Base-by-base conservation (phyloP, 257 asterid species). In the Capsicum baccatum region DNA sequence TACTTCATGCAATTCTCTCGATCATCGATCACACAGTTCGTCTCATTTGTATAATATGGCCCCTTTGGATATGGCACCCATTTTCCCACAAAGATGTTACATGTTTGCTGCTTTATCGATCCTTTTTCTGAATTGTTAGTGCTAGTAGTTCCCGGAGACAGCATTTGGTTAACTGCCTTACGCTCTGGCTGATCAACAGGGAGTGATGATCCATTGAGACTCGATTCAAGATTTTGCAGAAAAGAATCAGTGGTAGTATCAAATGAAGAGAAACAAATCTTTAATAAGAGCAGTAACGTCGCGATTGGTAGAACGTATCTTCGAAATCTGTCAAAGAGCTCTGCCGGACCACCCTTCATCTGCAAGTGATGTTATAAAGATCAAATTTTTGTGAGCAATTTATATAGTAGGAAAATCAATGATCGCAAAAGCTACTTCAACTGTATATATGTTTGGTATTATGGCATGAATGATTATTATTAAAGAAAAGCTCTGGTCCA, bases 1-100 rank as follows among this genome's bases (percentile, higher is more conserved):
- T 56, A 82, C 56, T 86, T 86, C 84, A 86, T 86, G 66, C 88
- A 86, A 80, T 86, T 86, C 56, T 86, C 86, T 74, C 88, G 69
- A 79, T 86, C 88, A 44, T 86, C 88, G 1, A 86, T 82, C 19
- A 35, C 80, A 57, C 88, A 76, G 21, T 83, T 67, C 0, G 84
- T 83, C 35, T 83, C 80, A 57, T 86, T 86, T 1, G 86, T 76
- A 63, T 82, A 86, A 9, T 86, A 86, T 19, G 88, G 84, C 12
- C 83, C 80, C 16, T 67, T 21, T 56, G 86, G 56, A 86, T 39
- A 44, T 47, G n/a, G 55, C 9, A 86, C 14, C 88, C 88, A 86
- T 42, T 66, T 59, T 5, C 88, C 88, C 50, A 63, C 42, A 19
- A 83, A 86, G 7, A 86, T 83, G n/a, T 83, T 82, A 35, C 88